A percentile compares a stretch with the other conserved stretches of the same genome.
These are phyloP conservation scores for Trichosporon sp. DNA, from an alignment of 1,284 basidiomycete species.

Conservation along the genomic window DNA sequence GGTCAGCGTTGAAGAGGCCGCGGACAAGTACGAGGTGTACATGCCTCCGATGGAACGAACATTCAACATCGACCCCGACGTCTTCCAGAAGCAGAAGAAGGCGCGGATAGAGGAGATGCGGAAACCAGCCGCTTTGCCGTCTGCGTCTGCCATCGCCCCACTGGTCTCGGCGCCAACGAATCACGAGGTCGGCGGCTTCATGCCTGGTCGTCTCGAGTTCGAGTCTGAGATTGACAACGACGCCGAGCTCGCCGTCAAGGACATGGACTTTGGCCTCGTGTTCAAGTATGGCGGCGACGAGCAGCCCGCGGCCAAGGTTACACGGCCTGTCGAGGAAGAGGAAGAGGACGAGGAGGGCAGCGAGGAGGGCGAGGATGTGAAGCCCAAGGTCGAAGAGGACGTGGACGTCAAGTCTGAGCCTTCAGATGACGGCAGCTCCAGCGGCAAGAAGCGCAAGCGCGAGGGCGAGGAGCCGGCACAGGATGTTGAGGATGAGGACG, in stretches of 20 bases:
- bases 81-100: conserved; percentile 85
- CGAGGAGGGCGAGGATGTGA: conserved; percentile 37
- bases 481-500: conserved; percentile 61
- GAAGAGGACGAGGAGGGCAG: conserved; percentile 44
- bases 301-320: conserved; percentile 62
- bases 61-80: conserved; percentile 74
- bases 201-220: conserved; percentile 95
- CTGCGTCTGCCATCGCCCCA: conserved; percentile 61
- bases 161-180: conserved; percentile 92
- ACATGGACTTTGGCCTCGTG: conserved; percentile 91
- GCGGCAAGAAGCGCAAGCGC: conserved; percentile 64
- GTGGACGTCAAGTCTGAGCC: conserved; percentile 36
- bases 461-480: conserved; percentile 73
- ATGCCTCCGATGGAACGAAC: conserved; percentile 70
- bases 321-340: conserved; percentile 40
- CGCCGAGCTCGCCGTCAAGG: conserved; percentile 92
- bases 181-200: conserved; percentile 90
- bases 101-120: conserved; percentile 70
- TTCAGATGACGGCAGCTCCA: conserved; percentile 39
- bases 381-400: conserved; percentile 31
- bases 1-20: conserved; percentile 32
- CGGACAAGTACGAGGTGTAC: conserved; percentile 40
- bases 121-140: conserved; percentile 56
- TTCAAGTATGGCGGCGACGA: conserved; percentile 81
- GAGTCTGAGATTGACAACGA: conserved; percentile 97